Conservation (phyloP, 169 alveolate species). For the Cryptosporidium parvum region DNA sequence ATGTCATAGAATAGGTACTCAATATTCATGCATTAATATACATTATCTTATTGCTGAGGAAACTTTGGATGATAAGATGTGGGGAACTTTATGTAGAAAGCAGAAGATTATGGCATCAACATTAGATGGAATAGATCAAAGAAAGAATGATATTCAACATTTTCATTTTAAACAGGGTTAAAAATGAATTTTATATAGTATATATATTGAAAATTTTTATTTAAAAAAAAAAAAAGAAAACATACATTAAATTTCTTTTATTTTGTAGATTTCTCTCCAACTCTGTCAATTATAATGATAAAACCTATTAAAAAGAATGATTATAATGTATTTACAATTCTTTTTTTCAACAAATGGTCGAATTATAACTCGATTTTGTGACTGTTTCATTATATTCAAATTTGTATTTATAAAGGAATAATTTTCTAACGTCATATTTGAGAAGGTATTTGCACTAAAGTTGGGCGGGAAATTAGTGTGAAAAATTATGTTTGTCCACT, state of each 20-base stretch:
- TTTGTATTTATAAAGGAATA: too few relatives aligned
- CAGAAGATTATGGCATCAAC: conserved; percentile 75
- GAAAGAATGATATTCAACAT: conserved; percentile 54
- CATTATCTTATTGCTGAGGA: conserved; percentile 89
- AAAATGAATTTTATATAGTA: background rate
- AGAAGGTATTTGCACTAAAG: background rate
- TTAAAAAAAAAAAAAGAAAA: too few relatives aligned
- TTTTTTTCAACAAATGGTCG: too few relatives aligned
- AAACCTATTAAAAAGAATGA: too few relatives aligned
- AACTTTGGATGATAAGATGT: conserved; percentile 85
- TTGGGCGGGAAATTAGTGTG: background rate
- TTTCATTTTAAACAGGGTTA: conserved; percentile 4
- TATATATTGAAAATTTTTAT: too few relatives aligned
- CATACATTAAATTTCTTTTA: too few relatives aligned
- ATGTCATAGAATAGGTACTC: conserved; percentile 96
- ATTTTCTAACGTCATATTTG: background rate
- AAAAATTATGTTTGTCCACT: background rate
- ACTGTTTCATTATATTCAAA: too few relatives aligned
- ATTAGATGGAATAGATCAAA: conserved; percentile 68
- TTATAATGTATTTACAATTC: background rate
- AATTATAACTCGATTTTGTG: too few relatives aligned
- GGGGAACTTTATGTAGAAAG: conserved; percentile 77
- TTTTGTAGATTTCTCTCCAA: background rate
- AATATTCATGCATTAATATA: conserved; percentile 83
- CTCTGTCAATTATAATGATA: background rate